These are phyloP conservation scores for Teunomyces stri DNA, from an alignment of 805 yeast species.

Conservation along the genomic window DNA sequence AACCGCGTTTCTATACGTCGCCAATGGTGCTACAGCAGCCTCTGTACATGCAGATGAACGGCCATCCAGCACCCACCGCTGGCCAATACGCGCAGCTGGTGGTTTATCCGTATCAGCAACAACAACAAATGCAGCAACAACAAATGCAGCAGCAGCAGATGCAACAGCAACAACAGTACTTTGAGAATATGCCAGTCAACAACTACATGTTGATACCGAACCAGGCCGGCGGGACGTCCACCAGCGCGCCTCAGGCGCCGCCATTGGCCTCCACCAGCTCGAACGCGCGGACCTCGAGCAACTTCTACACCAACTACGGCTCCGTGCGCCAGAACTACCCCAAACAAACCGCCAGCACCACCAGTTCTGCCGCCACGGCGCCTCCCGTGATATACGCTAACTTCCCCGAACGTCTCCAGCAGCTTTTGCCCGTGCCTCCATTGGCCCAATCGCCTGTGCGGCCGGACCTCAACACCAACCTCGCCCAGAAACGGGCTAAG, in stretches of 20 bases:
- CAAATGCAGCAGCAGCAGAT: slow-evolving; percentile 10
- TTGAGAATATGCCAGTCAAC: slow-evolving; percentile 16
- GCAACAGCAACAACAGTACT: slow-evolving; percentile 8
- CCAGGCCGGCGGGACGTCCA: background rate
- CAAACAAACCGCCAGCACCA: background rate
- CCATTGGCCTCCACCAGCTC: background rate
- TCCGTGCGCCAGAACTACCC: background rate
- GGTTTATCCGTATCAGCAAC: slow-evolving; percentile 12
- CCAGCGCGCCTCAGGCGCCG: background rate
- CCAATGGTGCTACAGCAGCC: slow-evolving; percentile 26
- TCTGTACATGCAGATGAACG: slow-evolving; percentile 9
- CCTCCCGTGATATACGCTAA: slow-evolving; percentile 17
- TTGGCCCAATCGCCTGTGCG: slow-evolving; percentile 40
- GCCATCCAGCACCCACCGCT: slow-evolving; percentile 1
- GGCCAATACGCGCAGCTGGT: slow-evolving; percentile 6
- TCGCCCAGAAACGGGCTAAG: slow-evolving; percentile 49
- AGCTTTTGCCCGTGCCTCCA: slow-evolving; percentile 49
- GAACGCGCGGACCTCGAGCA: background rate
- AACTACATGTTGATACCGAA: slow-evolving; percentile 23
- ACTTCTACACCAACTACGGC: slow-evolving; percentile 1
- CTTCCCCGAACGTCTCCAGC: slow-evolving; percentile 27
- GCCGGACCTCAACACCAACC: slow-evolving; percentile 41
- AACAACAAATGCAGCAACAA: slow-evolving; percentile 10
- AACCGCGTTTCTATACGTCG: slow-evolving; percentile 21
- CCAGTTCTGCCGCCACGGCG: background rate